A percentile compares a stretch with the other conserved stretches of the same genome.
Conservation (phyloP, 2,329 filamentous ascomycete species). For the Penicillium verrucosum region DNA sequence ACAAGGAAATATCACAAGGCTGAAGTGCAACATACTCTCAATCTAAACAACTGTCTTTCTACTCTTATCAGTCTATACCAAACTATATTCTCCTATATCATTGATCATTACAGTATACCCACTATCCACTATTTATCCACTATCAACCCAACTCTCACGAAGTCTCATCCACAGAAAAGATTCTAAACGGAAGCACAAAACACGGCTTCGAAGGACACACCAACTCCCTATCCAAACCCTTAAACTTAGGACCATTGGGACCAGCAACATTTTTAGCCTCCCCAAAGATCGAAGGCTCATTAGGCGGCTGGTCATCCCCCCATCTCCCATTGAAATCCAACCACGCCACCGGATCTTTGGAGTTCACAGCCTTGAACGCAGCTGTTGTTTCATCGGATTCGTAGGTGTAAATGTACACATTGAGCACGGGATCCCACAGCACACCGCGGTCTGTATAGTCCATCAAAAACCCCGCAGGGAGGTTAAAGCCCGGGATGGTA, state of each 20-base stretch:
- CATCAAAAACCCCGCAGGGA: slow-evolving; percentile 52
- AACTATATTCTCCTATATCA: neutral
- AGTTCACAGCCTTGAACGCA: slow-evolving; percentile 49
- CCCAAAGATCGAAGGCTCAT: slow-evolving; percentile 50
- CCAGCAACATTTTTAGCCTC: slow-evolving; percentile 57
- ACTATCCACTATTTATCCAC: neutral
- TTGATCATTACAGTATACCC: neutral
- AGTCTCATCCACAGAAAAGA: slow-evolving; percentile 17
- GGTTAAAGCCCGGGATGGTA: slow-evolving; percentile 58
- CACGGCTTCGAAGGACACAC: slow-evolving; percentile 56
- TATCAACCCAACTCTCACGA: neutral
- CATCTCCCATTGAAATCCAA: slow-evolving; percentile 58
- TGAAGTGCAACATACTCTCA: neutral
- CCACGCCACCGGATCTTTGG: slow-evolving; percentile 50
- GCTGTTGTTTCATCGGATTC: slow-evolving; percentile 32
- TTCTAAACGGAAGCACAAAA: slow-evolving; percentile 41
- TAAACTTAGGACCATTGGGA: slow-evolving; percentile 60
- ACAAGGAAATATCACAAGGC: neutral
- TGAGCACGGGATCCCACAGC: slow-evolving; percentile 59
- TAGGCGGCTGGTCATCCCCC: slow-evolving; percentile 60
- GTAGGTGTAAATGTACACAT: slow-evolving; percentile 57
- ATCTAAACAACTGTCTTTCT: neutral
- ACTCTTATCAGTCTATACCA: neutral
- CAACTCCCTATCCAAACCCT: slow-evolving; percentile 54
- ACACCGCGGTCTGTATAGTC: slow-evolving; percentile 55